phyloP scores from a whole-genome alignment of 2,329 filamentous ascomycete genomes.

The Neofusicoccum sp. region DNA sequence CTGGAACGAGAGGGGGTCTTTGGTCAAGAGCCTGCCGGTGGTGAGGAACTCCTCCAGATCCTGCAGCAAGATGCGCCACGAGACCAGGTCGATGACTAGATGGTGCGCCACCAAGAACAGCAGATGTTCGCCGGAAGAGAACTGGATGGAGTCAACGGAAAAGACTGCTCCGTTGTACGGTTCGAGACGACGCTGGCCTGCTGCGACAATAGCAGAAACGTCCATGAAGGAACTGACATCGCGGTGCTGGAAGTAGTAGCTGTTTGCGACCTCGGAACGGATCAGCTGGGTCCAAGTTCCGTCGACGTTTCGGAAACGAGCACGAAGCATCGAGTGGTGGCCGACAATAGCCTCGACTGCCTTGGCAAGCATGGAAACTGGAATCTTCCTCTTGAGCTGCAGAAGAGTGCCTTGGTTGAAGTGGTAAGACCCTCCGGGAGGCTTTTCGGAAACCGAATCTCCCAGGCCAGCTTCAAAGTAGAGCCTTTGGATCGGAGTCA shows the following conservation, averaged over 20 bases:
- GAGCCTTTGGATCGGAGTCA: slow-evolving; percentile 37
- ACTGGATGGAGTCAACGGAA: slow-evolving; percentile 22
- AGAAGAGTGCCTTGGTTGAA: slow-evolving; percentile 41
- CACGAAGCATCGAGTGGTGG: slow-evolving; percentile 39
- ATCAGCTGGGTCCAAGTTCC: slow-evolving; percentile 35
- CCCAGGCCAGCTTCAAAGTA: slow-evolving; percentile 37
- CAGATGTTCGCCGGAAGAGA: neutral
- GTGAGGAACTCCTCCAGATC: slow-evolving; percentile 38
- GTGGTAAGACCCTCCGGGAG: slow-evolving; percentile 28
- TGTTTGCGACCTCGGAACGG: neutral
- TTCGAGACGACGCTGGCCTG: neutral
- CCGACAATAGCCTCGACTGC: slow-evolving; percentile 31
- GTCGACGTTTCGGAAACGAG: slow-evolving; percentile 32
- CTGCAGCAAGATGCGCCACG: slow-evolving; percentile 43
- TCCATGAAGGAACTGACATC: neutral
- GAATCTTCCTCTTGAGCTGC: slow-evolving; percentile 31
- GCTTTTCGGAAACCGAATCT: slow-evolving; percentile 19
- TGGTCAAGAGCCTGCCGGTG: slow-evolving; percentile 29
- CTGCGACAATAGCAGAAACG: neutral
- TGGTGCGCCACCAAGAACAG: slow-evolving; percentile 30
- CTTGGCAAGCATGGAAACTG: slow-evolving; percentile 31
- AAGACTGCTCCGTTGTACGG: slow-evolving; percentile 5
- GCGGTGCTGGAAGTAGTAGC: slow-evolving; percentile 1
- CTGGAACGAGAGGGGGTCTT: slow-evolving; percentile 41
- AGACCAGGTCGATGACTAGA: slow-evolving; percentile 42